These are phyloP conservation scores for Candida suzukii DNA, from an alignment of 805 yeast species.

Conservation along the genomic window DNA sequence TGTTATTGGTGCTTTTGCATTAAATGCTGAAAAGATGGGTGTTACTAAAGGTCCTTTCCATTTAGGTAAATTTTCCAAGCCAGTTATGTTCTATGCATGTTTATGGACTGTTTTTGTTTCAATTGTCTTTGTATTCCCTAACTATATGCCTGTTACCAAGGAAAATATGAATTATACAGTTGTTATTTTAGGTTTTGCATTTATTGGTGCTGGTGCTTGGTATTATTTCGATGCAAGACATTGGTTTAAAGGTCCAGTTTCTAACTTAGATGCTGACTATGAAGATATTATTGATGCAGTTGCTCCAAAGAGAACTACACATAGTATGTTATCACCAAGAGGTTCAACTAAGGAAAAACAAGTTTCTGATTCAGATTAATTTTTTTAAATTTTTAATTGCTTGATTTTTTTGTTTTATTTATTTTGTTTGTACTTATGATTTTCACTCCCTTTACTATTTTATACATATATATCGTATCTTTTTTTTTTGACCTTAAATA, in stretches of 20 bases:
- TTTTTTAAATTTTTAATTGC: background rate
- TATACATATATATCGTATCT: background rate
- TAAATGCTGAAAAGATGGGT: slow-evolving; percentile 38
- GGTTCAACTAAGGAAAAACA: background rate
- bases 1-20: slow-evolving; percentile 34
- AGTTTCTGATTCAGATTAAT: background rate
- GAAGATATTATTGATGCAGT: slow-evolving; percentile 13
- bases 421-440: background rate
- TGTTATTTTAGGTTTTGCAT: slow-evolving; percentile 38
- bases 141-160: slow-evolving; percentile 33
- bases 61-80: slow-evolving; percentile 34
- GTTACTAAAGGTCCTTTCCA: slow-evolving; percentile 43
- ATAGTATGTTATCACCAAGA: background rate
- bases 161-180: slow-evolving; percentile 49
- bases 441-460: background rate
- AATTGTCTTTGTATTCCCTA: slow-evolving; percentile 46
- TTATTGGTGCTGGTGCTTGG: slow-evolving; percentile 34
- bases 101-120: slow-evolving; percentile 41
- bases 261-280: slow-evolving; percentile 34
- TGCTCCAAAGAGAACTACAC: slow-evolving; percentile 2
- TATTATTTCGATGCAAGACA: slow-evolving; percentile 41
- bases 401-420: background rate
- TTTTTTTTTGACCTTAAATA: background rate
- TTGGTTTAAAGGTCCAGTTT: slow-evolving; percentile 51
- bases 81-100: slow-evolving; percentile 33